phyloP scores from a whole-genome alignment of 2,329 filamentous ascomycete genomes.

The Botrytis aclada region DNA sequence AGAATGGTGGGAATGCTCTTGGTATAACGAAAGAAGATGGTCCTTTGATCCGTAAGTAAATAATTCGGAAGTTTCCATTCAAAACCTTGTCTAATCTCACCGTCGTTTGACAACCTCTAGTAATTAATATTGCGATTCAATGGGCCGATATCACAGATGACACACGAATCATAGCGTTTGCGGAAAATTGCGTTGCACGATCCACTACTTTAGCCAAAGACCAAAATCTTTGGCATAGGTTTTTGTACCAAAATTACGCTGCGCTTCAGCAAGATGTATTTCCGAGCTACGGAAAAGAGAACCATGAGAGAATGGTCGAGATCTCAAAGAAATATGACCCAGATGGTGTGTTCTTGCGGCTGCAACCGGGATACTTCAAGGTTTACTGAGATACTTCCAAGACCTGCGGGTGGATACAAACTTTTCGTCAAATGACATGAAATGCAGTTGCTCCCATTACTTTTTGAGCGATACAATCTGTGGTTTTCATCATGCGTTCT shows the following conservation, averaged over 20 bases:
- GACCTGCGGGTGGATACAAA: not conserved
- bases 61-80: not conserved
- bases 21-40: constrained; percentile 26
- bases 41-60: constrained; percentile 20
- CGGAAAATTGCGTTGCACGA: constrained; percentile 33
- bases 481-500: not conserved
- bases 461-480: not conserved
- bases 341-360: constrained; percentile 30
- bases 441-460: not conserved
- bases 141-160: constrained; percentile 39
- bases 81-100: not conserved
- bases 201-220: constrained; percentile 35
- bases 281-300: constrained; percentile 38
- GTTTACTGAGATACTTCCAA: constrained; percentile 24
- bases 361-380: constrained; percentile 44
- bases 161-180: constrained; percentile 34
- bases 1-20: constrained; percentile 31
- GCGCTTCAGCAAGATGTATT: constrained; percentile 39
- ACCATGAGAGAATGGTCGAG: constrained; percentile 33
- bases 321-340: constrained; percentile 34
- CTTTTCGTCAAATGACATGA: not conserved
- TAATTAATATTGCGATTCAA: constrained; percentile 24
- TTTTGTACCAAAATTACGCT: constrained; percentile 44
- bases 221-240: constrained; percentile 39
- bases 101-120: not conserved